phyloP scores from a whole-genome alignment of 441 rosid genomes.

The Bruguiera hainesii region DNA sequence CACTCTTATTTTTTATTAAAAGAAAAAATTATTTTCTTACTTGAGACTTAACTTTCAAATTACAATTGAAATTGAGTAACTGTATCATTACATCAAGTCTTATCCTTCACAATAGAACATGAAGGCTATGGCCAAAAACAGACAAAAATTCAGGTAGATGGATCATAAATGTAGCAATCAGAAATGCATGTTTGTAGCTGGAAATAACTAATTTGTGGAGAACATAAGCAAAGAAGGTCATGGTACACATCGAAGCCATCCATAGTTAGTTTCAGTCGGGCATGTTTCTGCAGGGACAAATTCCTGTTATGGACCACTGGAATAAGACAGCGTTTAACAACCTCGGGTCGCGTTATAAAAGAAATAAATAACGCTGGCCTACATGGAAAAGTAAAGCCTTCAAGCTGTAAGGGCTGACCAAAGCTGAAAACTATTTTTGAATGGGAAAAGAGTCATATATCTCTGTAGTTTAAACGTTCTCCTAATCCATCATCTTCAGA shows the following conservation, averaged over 20 bases:
- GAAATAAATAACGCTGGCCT: not conserved
- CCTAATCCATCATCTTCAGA: not conserved
- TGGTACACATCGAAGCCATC: not conserved
- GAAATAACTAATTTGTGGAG: constrained; percentile 20
- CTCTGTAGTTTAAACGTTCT: not conserved
- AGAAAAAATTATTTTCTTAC: too few relatives aligned
- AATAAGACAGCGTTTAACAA: constrained; percentile 16
- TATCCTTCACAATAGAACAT: too few relatives aligned
- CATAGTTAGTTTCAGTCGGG: not conserved
- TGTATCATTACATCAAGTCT: too few relatives aligned
- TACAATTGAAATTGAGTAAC: too few relatives aligned
- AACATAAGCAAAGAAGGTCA: not conserved
- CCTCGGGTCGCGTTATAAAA: not conserved
- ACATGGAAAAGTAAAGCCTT: not conserved
- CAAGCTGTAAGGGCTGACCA: not conserved
- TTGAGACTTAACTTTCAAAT: too few relatives aligned
- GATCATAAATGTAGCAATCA: constrained; percentile 25
- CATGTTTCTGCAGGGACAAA: not conserved
- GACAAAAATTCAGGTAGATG: constrained; percentile 13
- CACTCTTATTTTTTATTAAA: too few relatives aligned
- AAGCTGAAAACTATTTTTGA: not conserved
- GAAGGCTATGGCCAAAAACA: not conserved
- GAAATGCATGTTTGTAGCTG: constrained; percentile 10
- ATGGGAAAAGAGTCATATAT: constrained; percentile 1
- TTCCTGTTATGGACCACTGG: constrained; percentile 21